Conservation (phyloP, 495 filamentous ascomycete genomes). For the Saxophila tyrrhenica region DNA sequence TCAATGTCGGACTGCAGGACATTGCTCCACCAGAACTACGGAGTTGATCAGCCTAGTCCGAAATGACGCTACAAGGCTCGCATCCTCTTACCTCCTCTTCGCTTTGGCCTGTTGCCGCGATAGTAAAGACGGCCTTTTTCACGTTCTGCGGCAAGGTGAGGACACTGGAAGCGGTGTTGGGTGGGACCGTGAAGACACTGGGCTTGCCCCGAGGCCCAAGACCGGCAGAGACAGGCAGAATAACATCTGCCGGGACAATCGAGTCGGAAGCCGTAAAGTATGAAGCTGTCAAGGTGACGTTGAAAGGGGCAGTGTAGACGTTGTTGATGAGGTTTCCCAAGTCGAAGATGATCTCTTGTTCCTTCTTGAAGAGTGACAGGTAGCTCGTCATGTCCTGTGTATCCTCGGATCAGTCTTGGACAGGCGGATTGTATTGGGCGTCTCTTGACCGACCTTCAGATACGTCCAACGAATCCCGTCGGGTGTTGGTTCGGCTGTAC, state of each 20-base stretch:
- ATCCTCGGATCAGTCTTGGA: neutral
- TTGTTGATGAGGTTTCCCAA: constrained; percentile 66
- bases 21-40: constrained; percentile 76
- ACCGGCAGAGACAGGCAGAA: constrained; percentile 65
- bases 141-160: constrained; percentile 50
- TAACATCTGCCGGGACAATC: constrained; percentile 46
- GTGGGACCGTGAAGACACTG: constrained; percentile 62
- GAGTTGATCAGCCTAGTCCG: neutral
- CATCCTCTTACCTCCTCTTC: constrained; percentile 55
- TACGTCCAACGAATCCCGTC: constrained; percentile 67
- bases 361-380: constrained; percentile 50
- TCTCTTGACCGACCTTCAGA: constrained; percentile 38
- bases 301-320: constrained; percentile 68
- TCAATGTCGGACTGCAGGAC: constrained; percentile 52
- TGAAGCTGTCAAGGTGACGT: constrained; percentile 68
- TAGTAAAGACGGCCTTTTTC: constrained; percentile 59
- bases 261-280: constrained; percentile 49
- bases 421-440: neutral
- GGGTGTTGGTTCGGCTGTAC: constrained; percentile 68
- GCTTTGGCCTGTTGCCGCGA: constrained; percentile 68
- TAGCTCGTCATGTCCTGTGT: constrained; percentile 60
- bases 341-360: constrained; percentile 74
- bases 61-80: neutral
- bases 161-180: constrained; percentile 47
- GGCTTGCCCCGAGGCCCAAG: constrained; percentile 41